phyloP scores from a whole-genome alignment of 345 rosid genomes.

The Hibiscus syriacus region DNA sequence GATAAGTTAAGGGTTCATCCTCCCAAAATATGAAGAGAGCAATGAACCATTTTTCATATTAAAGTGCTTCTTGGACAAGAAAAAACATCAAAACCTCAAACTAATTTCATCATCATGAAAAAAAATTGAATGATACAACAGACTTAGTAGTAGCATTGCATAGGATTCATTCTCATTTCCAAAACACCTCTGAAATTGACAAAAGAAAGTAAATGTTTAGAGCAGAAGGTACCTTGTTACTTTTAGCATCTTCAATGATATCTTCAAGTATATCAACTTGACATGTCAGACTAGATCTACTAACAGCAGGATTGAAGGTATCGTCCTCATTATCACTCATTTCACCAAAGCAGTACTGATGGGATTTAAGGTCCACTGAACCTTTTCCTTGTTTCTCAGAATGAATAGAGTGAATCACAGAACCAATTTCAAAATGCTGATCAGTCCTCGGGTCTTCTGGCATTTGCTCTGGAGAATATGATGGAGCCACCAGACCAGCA shows the following conservation, averaged over 20 bases:
- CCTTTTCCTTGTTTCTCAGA: conserved; percentile 17
- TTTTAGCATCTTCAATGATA: conserved; percentile 66
- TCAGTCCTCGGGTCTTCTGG: conserved; percentile 10
- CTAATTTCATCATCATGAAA: neutral
- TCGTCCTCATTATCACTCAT: conserved; percentile 23
- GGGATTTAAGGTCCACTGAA: conserved; percentile 15
- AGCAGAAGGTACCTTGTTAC: conserved; percentile 54
- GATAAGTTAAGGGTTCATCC: neutral
- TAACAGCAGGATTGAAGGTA: conserved; percentile 21
- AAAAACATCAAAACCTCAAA: neutral
- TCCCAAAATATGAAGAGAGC: neutral
- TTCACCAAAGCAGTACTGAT: conserved; percentile 16
- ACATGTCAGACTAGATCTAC: conserved; percentile 33
- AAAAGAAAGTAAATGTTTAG: neutral
- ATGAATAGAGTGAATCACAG: conserved; percentile 16
- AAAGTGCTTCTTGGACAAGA: neutral
- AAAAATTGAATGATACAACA: neutral
- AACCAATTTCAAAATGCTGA: conserved; percentile 8
- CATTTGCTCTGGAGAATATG: conserved; percentile 19
- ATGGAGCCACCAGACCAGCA: conserved; percentile 8
- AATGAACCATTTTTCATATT: neutral
- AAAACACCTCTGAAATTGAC: neutral
- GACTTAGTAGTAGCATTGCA: neutral
- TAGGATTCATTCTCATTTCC: neutral
- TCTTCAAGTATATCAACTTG: conserved; percentile 46